Evolutionary conservation across 1,284 basidiomycete species (phyloP), one percentile per base, ranked within the genome.

Genomic region (Chiua sp.): DNA sequence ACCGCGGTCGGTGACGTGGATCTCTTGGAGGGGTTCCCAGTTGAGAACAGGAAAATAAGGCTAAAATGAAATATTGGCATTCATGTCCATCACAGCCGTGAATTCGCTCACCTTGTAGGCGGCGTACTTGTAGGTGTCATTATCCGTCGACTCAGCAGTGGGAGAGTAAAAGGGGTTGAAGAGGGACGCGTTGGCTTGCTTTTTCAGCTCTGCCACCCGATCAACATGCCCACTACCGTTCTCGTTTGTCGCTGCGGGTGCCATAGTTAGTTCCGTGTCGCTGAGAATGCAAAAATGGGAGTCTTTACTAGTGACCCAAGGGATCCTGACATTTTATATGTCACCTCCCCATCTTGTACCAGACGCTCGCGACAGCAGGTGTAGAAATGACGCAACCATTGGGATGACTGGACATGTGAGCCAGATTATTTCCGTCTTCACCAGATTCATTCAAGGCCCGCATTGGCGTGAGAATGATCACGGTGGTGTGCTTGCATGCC

Each of bases 121-220:
- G 28, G 83, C 80, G 65, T 79, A 84, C 67, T 83, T 69, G 74
- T 92, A 91, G 37, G 65, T 69, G 23, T 81, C 77, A 61, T 87
- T 80, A 0, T 72, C 79, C 50, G 84, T 80, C 55, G 84, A 82
- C 3, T 74, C 81, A 22, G 77, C 76, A 30, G 80, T 77, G 51
- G 88, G 88, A 3, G 86, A 88, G 65, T 90, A 88, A 74, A 90
- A 90, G 0, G 87, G 85, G 67, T 90, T 90, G 75, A 85, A 78
- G 47, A 81, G 52, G 44, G 52, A n/a, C 35, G 66, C 62, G 22
- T 60, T 51, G 42, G 57, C 52, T n/a, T 60, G 67, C n/a, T 63
- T 65, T 56, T 68, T 67, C 46, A 67, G 56, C 33, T 69, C 59
- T 4, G 65, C 63, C n/a, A 64, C 10, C 32, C 59, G 60, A 32